These are phyloP conservation scores for Ambrosiella xylebori DNA, from an alignment of 2,329 filamentous ascomycete genomes.

Conservation along the genomic window DNA sequence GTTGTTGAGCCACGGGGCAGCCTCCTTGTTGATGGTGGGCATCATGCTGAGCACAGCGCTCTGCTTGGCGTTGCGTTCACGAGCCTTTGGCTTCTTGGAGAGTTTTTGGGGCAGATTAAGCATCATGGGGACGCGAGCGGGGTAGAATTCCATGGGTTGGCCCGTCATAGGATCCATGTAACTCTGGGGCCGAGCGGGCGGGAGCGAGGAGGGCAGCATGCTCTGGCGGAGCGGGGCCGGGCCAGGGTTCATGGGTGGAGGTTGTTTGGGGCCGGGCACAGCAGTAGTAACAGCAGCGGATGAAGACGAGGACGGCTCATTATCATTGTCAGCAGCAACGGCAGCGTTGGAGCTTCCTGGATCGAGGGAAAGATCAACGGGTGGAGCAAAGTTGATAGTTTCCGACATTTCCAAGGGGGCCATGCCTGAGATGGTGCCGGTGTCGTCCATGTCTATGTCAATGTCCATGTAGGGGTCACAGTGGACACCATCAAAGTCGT, in stretches of 20 bases:
- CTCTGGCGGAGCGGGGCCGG: constrained; percentile 6
- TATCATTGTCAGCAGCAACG: too few relatives aligned
- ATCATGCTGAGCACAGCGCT: constrained; percentile 56
- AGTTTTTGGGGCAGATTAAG: constrained; percentile 80
- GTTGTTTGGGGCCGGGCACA: background rate
- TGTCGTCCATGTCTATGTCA: constrained; percentile 1
- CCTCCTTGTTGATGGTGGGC: constrained; percentile 16
- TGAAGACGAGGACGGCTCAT: too few relatives aligned
- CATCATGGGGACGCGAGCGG: constrained; percentile 83
- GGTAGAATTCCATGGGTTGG: constrained; percentile 83
- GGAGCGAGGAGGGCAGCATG: background rate
- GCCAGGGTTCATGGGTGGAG: background rate
- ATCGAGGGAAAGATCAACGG: too few relatives aligned
- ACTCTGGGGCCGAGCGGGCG: constrained; percentile 29
- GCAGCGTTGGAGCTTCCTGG: too few relatives aligned
- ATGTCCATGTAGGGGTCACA: constrained; percentile 38
- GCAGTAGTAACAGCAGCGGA: background rate
- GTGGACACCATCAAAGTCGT: constrained; percentile 69
- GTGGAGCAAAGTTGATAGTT: constrained; percentile 1
- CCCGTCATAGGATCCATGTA: constrained; percentile 48
- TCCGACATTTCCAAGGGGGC: constrained; percentile 5
- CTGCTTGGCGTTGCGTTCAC: constrained; percentile 49
- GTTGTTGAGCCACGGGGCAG: constrained; percentile 22
- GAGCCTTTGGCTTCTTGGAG: constrained; percentile 51
- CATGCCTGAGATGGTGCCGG: background rate